Evolutionary conservation across 2,329 filamentous ascomycete species (phyloP).

Genomic region (Beauveria rudraprayagi): DNA sequence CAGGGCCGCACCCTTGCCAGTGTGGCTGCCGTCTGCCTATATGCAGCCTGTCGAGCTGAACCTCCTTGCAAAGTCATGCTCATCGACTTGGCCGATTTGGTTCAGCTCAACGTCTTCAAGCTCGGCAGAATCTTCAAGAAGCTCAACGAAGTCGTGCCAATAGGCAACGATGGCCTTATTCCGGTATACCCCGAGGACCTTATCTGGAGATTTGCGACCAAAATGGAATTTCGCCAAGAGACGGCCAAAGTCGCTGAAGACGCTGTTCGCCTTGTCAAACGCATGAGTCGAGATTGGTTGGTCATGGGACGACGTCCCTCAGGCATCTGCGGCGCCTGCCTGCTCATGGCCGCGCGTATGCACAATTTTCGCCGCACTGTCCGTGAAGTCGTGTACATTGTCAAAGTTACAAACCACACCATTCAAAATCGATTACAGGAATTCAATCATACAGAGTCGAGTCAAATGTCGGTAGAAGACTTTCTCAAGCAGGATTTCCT

Average conservation of each 20-base stretch:
- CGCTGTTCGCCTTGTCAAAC: slow-evolving; percentile 76
- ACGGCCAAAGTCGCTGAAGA: slow-evolving; percentile 82
- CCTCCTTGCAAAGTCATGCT: slow-evolving; percentile 80
- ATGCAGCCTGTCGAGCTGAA: slow-evolving; percentile 75
- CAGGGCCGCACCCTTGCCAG: slow-evolving; percentile 79
- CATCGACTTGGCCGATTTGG: slow-evolving; percentile 86
- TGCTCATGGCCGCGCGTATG: slow-evolving; percentile 93
- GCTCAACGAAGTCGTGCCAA: slow-evolving; percentile 62
- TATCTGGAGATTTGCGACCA: slow-evolving; percentile 82
- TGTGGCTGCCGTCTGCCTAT: slow-evolving; percentile 85
- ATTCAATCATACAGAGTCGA: slow-evolving; percentile 80
- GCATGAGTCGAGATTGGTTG: slow-evolving; percentile 98
- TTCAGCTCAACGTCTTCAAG: slow-evolving; percentile 80
- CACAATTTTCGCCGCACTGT: slow-evolving; percentile 94
- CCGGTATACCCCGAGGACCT: slow-evolving; percentile 81
- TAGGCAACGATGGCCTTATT: slow-evolving; percentile 56
- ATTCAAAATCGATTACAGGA: slow-evolving; percentile 87
- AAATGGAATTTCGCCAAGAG: slow-evolving; percentile 80
- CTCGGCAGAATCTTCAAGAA: slow-evolving; percentile 86
- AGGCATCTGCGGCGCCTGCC: slow-evolving; percentile 86
- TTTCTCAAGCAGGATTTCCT: slow-evolving; percentile 66
- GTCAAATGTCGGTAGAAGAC: slow-evolving; percentile 77
- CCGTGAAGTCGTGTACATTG: slow-evolving; percentile 93
- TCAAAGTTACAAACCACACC: slow-evolving; percentile 91
- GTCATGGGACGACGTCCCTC: slow-evolving; percentile 87